Evolutionary conservation across 1,284 basidiomycete species (phyloP).

Genomic region (Phylloporus sp.): DNA sequence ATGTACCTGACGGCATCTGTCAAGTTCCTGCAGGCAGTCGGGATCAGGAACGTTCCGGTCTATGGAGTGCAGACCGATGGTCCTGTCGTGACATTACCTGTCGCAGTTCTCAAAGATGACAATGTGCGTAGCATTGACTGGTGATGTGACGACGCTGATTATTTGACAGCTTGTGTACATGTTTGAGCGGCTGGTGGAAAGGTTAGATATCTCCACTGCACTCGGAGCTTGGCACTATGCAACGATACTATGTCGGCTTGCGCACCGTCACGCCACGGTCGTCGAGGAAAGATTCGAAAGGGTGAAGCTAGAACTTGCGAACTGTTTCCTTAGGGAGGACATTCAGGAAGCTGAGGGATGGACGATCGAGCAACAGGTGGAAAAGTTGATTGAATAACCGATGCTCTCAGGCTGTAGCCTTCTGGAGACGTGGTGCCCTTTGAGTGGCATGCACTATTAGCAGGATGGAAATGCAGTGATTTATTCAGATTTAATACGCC

Average conservation of each 20-base stretch:
- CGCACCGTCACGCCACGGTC: conserved; percentile 8
- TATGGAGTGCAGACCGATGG: conserved; percentile 20
- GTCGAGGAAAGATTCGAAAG: conserved; percentile 8
- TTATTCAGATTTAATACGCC: too few relatives aligned
- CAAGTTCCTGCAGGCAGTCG: conserved; percentile 17
- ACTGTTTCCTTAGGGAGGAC: not conserved
- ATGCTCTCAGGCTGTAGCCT: too few relatives aligned
- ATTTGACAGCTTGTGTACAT: conserved; percentile 13
- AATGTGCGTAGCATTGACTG: not conserved
- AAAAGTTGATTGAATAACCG: not conserved
- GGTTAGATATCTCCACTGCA: conserved; percentile 14
- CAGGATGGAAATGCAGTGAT: too few relatives aligned
- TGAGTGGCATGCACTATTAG: too few relatives aligned
- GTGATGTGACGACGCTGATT: not conserved
- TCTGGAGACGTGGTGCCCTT: too few relatives aligned
- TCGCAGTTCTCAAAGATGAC: conserved; percentile 15
- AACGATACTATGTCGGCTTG: conserved; percentile 18
- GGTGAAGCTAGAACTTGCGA: conserved; percentile 6
- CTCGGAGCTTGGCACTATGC: conserved; percentile 16
- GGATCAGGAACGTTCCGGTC: conserved; percentile 13
- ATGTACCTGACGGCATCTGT: conserved; percentile 22
- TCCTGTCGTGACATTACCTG: conserved; percentile 10
- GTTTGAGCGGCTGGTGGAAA: conserved; percentile 16
- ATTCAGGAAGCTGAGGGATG: conserved; percentile 1
- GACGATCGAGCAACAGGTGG: conserved; percentile 9